Conservation (phyloP, 345 rosid genomes). For the Boechera divaricarpa region DNA sequence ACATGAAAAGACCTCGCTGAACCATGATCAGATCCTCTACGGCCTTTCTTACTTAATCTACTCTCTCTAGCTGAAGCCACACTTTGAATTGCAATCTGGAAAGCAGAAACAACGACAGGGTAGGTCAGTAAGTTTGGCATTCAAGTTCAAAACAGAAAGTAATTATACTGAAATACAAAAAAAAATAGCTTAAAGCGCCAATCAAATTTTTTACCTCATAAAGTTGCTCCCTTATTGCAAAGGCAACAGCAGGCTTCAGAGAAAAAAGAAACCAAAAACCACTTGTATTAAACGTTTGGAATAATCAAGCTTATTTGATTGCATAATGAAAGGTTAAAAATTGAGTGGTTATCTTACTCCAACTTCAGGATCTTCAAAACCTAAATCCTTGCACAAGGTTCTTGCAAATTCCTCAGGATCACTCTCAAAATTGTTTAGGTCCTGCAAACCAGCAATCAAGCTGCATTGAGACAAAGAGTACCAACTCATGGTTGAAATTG, state of each 20-base stretch:
- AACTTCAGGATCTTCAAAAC: slow-evolving; percentile 89
- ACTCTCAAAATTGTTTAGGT: slow-evolving; percentile 90
- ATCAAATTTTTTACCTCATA: slow-evolving; percentile 66
- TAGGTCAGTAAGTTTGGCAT: slow-evolving; percentile 2
- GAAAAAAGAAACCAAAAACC: slow-evolving; percentile 24
- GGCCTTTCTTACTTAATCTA: slow-evolving; percentile 86
- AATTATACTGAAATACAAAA: slow-evolving; percentile 7
- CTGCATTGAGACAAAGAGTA: slow-evolving; percentile 7
- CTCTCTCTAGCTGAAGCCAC: slow-evolving; percentile 90
- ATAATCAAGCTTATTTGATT: neutral
- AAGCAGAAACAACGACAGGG: slow-evolving; percentile 28
- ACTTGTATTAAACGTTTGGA: slow-evolving; percentile 16
- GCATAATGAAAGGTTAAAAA: neutral
- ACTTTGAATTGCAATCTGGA: slow-evolving; percentile 83
- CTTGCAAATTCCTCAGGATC: slow-evolving; percentile 94
- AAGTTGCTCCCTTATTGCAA: slow-evolving; percentile 93
- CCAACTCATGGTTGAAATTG: neutral
- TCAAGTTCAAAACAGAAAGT: slow-evolving; percentile 17
- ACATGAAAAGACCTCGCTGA: slow-evolving; percentile 60
- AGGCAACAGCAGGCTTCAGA: slow-evolving; percentile 91
- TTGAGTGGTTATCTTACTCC: slow-evolving; percentile 61
- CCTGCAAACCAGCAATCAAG: slow-evolving; percentile 51
- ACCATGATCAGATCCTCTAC: slow-evolving; percentile 73
- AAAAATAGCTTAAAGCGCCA: slow-evolving; percentile 6
- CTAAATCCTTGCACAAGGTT: slow-evolving; percentile 86